Conservation (phyloP, 768 basidiomycete species). For the Porphyrellus cyaneotinctus region DNA sequence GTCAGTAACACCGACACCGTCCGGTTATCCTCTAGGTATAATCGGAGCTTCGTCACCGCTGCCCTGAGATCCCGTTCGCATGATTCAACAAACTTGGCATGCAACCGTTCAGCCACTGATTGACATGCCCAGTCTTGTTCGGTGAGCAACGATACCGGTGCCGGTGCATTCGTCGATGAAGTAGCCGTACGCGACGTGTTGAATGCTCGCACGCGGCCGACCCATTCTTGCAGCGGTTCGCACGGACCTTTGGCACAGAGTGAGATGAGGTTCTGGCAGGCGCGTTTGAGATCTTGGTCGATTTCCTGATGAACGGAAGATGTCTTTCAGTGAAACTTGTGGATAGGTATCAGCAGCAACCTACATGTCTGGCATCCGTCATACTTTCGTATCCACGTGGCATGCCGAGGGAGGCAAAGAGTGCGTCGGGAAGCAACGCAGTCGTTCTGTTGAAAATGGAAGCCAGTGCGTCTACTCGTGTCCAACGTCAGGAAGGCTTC, state of each 20-base stretch:
- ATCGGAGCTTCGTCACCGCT: constrained; percentile 53
- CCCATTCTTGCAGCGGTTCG: constrained; percentile 59
- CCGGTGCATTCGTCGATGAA: constrained; percentile 16
- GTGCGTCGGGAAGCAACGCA: constrained; percentile 55
- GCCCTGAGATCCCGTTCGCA: constrained; percentile 54
- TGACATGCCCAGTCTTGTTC: constrained; percentile 51
- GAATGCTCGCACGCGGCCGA: constrained; percentile 44
- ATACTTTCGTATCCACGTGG: constrained; percentile 58
- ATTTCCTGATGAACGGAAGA: constrained; percentile 55
- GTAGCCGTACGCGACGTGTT: constrained; percentile 21
- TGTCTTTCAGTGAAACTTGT: not conserved
- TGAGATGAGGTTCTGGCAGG: constrained; percentile 81
- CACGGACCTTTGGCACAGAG: constrained; percentile 56
- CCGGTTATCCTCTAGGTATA: constrained; percentile 79
- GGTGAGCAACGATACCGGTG: constrained; percentile 25
- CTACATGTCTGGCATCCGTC: constrained; percentile 68
- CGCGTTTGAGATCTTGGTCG: constrained; percentile 78
- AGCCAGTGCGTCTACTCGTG: constrained; percentile 26
- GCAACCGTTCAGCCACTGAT: constrained; percentile 43
- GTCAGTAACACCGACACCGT: constrained; percentile 75
- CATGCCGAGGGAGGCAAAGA: constrained; percentile 70
- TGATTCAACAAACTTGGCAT: constrained; percentile 51
- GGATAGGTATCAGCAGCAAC: constrained; percentile 11
- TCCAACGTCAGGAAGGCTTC: constrained; percentile 1
- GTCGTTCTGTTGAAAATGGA: constrained; percentile 33